phyloP scores from a whole-genome alignment of 2,329 filamentous ascomycete species.

The Aspergillus japonicus region DNA sequence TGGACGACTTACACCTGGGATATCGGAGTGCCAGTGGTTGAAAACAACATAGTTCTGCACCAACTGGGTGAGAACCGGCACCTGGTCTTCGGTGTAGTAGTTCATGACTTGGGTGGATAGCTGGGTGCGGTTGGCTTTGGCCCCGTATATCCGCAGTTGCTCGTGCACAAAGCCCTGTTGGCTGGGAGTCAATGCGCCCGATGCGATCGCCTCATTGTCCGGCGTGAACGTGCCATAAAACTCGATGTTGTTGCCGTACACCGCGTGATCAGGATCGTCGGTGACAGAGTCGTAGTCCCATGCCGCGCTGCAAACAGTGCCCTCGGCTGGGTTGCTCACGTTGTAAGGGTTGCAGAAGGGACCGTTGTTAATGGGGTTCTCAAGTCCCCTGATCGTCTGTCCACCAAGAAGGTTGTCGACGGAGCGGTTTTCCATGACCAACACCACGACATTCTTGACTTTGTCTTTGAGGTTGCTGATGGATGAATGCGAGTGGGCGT shows the following conservation, averaged over 20 bases:
- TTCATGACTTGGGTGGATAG: slow-evolving; percentile 44
- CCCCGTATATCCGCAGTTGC: slow-evolving; percentile 38
- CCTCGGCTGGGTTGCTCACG: slow-evolving; percentile 30
- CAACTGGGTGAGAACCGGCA: slow-evolving; percentile 43
- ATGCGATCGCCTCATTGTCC: slow-evolving; percentile 37
- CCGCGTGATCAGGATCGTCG: slow-evolving; percentile 45
- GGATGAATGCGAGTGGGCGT: slow-evolving; percentile 11
- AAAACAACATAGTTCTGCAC: slow-evolving; percentile 46
- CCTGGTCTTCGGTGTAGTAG: slow-evolving; percentile 47
- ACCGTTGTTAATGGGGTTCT: slow-evolving; percentile 45
- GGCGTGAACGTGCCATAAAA: slow-evolving; percentile 45
- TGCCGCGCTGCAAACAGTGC: slow-evolving; percentile 32
- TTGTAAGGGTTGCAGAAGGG: slow-evolving; percentile 46
- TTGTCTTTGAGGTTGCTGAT: slow-evolving; percentile 33
- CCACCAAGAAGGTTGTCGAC: slow-evolving; percentile 48
- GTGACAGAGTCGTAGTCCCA: slow-evolving; percentile 44
- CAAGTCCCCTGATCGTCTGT: slow-evolving; percentile 38
- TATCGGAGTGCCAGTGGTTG: slow-evolving; percentile 47
- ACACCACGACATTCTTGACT: slow-evolving; percentile 39
- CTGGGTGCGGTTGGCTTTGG: slow-evolving; percentile 30
- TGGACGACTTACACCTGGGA: slow-evolving; percentile 41
- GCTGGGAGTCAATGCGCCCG: slow-evolving; percentile 29
- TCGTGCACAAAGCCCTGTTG: slow-evolving; percentile 45
- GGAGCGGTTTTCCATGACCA: slow-evolving; percentile 47
- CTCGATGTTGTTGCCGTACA: slow-evolving; percentile 47